Conservation (phyloP, 257 asterid genomes). For the Striga asiatica region DNA sequence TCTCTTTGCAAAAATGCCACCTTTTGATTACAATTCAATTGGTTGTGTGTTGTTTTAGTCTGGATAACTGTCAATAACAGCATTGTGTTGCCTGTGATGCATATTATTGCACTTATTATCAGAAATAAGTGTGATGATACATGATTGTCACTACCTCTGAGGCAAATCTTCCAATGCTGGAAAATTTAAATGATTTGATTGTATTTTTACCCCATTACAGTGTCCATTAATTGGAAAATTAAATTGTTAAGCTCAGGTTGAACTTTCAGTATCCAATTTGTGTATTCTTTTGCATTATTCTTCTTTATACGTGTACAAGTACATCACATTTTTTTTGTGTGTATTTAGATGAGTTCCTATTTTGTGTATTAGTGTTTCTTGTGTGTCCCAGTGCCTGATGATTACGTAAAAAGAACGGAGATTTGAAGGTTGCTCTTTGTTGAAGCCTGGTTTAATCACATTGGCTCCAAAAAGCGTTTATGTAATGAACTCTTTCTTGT, state of each 20-base stretch:
- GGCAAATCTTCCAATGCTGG: conserved; percentile 17
- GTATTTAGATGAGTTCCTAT: neutral
- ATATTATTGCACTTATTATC: conserved; percentile 22
- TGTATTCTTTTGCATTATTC: too few species aligned
- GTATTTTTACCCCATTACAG: too few species aligned
- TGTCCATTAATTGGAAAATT: too few species aligned
- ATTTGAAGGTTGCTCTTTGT: conserved; percentile 30
- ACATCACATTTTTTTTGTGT: too few species aligned
- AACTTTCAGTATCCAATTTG: too few species aligned
- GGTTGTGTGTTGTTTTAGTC: too few species aligned
- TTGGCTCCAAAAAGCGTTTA: conserved; percentile 26
- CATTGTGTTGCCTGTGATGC: conserved; percentile 31
- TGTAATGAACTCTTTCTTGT: conserved; percentile 15
- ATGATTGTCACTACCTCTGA: conserved; percentile 46
- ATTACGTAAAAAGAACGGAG: conserved; percentile 38
- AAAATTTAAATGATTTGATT: too few species aligned
- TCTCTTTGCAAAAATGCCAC: too few species aligned
- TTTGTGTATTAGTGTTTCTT: too few species aligned
- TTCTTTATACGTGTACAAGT: too few species aligned
- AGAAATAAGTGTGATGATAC: conserved; percentile 26
- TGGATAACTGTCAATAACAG: neutral
- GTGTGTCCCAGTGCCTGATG: conserved; percentile 20
- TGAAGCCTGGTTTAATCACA: conserved; percentile 18
- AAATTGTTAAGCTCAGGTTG: too few species aligned
- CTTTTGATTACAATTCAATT: too few species aligned